phyloP scores from a whole-genome alignment of 2,329 filamentous ascomycete species.

The Ophiostoma triangulosporum region DNA sequence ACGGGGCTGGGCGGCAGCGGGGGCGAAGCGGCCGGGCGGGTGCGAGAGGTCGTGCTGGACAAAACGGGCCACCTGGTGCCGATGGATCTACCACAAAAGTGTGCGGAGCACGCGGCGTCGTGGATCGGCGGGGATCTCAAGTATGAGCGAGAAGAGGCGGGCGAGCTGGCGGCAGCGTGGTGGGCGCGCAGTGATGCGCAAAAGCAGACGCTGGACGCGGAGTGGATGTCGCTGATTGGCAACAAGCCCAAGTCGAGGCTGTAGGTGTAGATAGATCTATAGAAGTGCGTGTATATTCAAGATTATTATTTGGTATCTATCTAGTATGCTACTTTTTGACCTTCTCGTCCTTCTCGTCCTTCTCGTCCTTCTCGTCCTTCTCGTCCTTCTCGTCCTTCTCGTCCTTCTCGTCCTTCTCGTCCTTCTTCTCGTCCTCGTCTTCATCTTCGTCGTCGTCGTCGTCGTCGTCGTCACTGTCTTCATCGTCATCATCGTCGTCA shows the following conservation, averaged over 20 bases:
- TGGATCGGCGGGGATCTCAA: constrained; percentile 46
- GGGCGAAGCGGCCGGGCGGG: constrained; percentile 47
- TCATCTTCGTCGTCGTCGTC: background rate
- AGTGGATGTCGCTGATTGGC: constrained; percentile 27
- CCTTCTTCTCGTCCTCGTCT: background rate
- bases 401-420: background rate
- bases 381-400: background rate
- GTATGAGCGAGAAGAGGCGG: constrained; percentile 43
- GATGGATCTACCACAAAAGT: constrained; percentile 59
- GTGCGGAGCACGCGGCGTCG: constrained; percentile 44
- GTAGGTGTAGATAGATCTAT: background rate
- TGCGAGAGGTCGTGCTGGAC: constrained; percentile 50
- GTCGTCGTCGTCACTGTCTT: background rate
- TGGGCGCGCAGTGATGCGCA: constrained; percentile 31
- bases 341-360: background rate
- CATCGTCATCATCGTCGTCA: background rate
- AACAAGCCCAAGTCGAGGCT: constrained; percentile 7
- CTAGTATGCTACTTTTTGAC: background rate
- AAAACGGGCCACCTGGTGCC: constrained; percentile 67
- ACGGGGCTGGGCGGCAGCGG: constrained; percentile 54
- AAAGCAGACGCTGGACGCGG: constrained; percentile 42
- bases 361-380: background rate
- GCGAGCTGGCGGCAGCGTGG: constrained; percentile 40
- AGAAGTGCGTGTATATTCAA: background rate
- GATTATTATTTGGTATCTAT: background rate